Evolutionary conservation across 2,329 filamentous ascomycete genomes (phyloP).

Genomic region (Byssothecium circinans): DNA sequence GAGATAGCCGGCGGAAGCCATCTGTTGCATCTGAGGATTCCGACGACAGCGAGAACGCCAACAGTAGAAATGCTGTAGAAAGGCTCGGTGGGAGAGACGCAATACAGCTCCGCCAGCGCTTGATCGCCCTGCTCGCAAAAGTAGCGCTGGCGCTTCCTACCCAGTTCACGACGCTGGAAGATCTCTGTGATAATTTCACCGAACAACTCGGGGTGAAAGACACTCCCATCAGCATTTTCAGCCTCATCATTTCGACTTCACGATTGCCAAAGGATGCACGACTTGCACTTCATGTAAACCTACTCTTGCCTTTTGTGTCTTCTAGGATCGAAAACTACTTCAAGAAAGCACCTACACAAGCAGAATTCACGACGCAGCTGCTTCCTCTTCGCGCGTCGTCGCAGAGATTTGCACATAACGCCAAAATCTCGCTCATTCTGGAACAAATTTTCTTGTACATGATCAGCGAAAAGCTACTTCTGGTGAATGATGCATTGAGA

Average conservation of each 20-base stretch:
- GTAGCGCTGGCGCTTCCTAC: constrained; percentile 44
- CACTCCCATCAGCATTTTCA: constrained; percentile 62
- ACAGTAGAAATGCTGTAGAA: constrained; percentile 18
- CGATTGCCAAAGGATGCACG: constrained; percentile 49
- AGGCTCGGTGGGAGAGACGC: constrained; percentile 54
- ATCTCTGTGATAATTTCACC: constrained; percentile 62
- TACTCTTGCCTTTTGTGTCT: constrained; percentile 31
- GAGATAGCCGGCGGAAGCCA: constrained; percentile 5
- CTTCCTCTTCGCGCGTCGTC: constrained; percentile 27
- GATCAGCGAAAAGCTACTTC: constrained; percentile 25
- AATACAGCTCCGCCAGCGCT: constrained; percentile 62
- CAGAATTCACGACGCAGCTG: constrained; percentile 31
- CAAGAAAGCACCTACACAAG: constrained; percentile 23
- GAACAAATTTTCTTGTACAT: constrained; percentile 37
- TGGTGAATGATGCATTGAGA: constrained; percentile 38
- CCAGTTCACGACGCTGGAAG: constrained; percentile 54
- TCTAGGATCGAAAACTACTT: constrained; percentile 31
- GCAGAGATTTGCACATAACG: constrained; percentile 35
- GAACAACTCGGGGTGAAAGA: constrained; percentile 54
- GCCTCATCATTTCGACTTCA: constrained; percentile 56
- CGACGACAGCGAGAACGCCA: neutral
- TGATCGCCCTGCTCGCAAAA: constrained; percentile 58
- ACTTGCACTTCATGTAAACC: constrained; percentile 50
- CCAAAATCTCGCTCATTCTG: constrained; percentile 40
- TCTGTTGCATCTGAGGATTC: constrained; percentile 5